Conservation (phyloP, 768 basidiomycete species). For the Lactarius pseudohatsudake region DNA sequence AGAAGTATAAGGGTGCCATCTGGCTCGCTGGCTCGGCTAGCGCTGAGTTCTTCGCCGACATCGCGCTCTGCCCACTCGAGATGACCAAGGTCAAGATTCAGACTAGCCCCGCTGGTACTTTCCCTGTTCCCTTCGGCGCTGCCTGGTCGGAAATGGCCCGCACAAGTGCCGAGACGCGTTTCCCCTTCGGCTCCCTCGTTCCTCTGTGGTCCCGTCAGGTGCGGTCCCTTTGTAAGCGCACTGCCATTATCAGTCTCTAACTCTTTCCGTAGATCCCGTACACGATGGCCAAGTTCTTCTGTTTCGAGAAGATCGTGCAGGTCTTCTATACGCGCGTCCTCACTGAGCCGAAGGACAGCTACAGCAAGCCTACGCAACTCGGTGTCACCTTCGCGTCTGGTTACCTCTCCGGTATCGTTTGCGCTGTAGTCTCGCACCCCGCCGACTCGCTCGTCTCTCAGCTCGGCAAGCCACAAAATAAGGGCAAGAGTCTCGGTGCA, state of each 20-base stretch:
- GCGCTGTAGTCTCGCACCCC: conserved; percentile 94
- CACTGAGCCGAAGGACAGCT: conserved; percentile 72
- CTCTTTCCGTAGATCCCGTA: conserved; percentile 73
- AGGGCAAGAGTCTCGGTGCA: conserved; percentile 71
- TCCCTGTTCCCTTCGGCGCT: conserved; percentile 73
- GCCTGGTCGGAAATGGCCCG: conserved; percentile 70
- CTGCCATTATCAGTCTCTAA: conserved; percentile 3
- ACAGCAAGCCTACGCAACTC: conserved; percentile 82
- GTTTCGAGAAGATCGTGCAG: conserved; percentile 86
- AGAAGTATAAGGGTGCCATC: conserved; percentile 84
- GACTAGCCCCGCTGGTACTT: conserved; percentile 70
- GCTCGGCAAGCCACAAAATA: conserved; percentile 88
- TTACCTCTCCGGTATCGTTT: conserved; percentile 94
- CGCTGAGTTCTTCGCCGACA: conserved; percentile 93
- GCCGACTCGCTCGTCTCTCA: conserved; percentile 92
- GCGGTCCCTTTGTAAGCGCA: conserved; percentile 24
- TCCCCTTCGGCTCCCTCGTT: conserved; percentile 81
- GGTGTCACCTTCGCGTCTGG: conserved; percentile 88
- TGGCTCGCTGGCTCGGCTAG: conserved; percentile 94
- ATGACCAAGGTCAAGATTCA: conserved; percentile 94
- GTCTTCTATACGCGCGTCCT: conserved; percentile 89
- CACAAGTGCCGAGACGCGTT: conserved; percentile 70
- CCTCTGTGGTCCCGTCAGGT: conserved; percentile 90
- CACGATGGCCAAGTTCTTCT: conserved; percentile 99
- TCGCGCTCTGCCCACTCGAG: conserved; percentile 93